Base-by-base conservation (phyloP, 2,329 filamentous ascomycete species). In the Fusarium euwallaceae region DNA sequence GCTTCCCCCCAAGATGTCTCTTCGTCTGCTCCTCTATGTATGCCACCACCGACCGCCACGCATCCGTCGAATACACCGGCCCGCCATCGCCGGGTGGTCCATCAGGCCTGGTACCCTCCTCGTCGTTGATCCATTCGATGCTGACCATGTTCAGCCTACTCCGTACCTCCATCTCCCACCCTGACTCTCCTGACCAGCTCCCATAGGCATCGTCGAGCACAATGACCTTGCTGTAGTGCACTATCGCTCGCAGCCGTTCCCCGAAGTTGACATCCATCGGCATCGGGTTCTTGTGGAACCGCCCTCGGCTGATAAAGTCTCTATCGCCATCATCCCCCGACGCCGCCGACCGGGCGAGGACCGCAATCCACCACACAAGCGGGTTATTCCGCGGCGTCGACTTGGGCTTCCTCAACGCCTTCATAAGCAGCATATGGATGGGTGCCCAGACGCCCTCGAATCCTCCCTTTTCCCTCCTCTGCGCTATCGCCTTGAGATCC, bases 221-320 rank as follows among this genome's bases (percentile, higher is more conserved):
- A 2, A 63, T 14, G 0, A 55, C 45, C 45, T 63, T 63, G n/a
- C 45, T 63, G 14, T 63, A 63, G 32, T 63, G 45, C 32, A 63
- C 45, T 14, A 55, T 63, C 9, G 45, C 61, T 27, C 17, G 12
- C 27, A 63, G 34, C 20, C 45, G 32, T 32, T 29, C 61, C 6
- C 29, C 16, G 45, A 63, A 12, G n/a, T 53, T 22, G 20, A 63
- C 9, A 55, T 55, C 45, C 20, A 63, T 63, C n/a, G 32, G 45
- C 32, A 63, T 48, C 43, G 27, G 60, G 29, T 62, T 62, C 41
- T 36, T 51, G 29, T 51, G 16, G 27, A 62, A 62, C 27, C 27
- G 17, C 43, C 60, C 60, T 34, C 41, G 27, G 27, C 41, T 62
- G 41, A 62, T 62, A 24, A 62, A 62, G 22, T 62, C 60, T 45